Conservation (phyloP, 2,329 filamentous ascomycete species). For the Penicillium corylophilum region DNA sequence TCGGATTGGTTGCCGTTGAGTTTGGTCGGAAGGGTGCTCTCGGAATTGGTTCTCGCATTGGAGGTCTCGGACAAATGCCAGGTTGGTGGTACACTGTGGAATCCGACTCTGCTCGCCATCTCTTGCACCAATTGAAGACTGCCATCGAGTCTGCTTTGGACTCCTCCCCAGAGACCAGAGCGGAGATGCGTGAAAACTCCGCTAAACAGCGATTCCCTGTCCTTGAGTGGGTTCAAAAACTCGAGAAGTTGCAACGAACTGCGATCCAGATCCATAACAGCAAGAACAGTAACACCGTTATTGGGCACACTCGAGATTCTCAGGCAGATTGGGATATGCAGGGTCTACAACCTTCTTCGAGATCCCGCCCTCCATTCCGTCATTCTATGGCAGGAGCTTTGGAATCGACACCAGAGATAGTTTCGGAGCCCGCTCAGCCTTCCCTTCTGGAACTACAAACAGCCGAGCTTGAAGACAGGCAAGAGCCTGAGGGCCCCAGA, state of each 20-base stretch:
- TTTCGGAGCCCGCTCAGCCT: not conserved
- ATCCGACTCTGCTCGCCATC: conserved; percentile 61
- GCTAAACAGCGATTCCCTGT: conserved; percentile 67
- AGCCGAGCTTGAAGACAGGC: not conserved
- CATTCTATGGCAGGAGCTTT: not conserved
- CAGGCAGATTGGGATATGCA: not conserved
- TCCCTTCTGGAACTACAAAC: not conserved
- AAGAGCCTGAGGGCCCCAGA: not conserved
- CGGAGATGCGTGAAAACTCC: conserved; percentile 63
- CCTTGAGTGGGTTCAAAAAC: conserved; percentile 64
- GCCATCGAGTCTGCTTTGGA: conserved; percentile 63
- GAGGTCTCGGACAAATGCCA: conserved; percentile 68
- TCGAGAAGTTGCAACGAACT: conserved; percentile 61
- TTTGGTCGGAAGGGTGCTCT: conserved; percentile 67
- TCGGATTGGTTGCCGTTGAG: conserved; percentile 67
- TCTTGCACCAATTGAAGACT: conserved; percentile 63
- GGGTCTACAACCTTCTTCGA: not conserved
- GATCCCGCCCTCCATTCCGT: not conserved
- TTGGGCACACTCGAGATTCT: not conserved
- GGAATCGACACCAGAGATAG: not conserved
- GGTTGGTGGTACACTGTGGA: conserved; percentile 71
- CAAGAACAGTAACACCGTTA: not conserved
- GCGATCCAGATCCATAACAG: conserved; percentile 55
- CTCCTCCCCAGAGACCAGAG: conserved; percentile 53
- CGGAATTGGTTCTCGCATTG: conserved; percentile 65